Percentiles rank a stretch among this genome's conserved stretches.
Conservation (phyloP, 208 protist species). For the Entamoeba histolytica region DNA sequence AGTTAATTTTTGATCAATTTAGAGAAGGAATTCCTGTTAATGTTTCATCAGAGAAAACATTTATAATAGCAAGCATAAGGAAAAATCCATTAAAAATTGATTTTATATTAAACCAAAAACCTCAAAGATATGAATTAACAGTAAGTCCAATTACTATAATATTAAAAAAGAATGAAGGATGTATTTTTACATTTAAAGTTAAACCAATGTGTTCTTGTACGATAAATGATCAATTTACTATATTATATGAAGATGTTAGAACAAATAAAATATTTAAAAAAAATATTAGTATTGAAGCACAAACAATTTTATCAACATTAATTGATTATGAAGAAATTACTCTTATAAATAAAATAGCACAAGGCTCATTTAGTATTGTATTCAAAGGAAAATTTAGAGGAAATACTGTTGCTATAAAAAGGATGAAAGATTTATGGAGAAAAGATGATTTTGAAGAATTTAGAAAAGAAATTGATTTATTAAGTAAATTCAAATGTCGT, state of each 20-base stretch:
- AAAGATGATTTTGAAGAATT: not conserved
- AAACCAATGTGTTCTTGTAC: not conserved
- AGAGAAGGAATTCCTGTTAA: not conserved
- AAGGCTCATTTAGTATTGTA: not conserved
- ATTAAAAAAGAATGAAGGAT: not conserved
- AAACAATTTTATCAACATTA: not conserved
- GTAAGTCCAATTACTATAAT: not conserved
- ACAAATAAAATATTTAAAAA: not conserved
- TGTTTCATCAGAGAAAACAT: not conserved
- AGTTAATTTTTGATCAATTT: not conserved
- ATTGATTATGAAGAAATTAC: not conserved
- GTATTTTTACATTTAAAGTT: not conserved
- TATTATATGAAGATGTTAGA: not conserved
- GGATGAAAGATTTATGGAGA: not conserved
- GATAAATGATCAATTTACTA: not conserved
- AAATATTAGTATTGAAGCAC: not conserved
- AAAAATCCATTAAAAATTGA: not conserved
- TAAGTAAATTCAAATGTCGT: not conserved
- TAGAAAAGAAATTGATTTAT: not conserved
- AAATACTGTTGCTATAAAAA: not conserved
- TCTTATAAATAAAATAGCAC: not conserved
- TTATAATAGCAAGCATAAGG: not conserved
- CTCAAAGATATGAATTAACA: not conserved
- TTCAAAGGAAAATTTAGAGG: not conserved
- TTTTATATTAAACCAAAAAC: not conserved